Evolutionary conservation across 1,284 basidiomycete genomes (phyloP).

Genomic region (Athelia sp.): DNA sequence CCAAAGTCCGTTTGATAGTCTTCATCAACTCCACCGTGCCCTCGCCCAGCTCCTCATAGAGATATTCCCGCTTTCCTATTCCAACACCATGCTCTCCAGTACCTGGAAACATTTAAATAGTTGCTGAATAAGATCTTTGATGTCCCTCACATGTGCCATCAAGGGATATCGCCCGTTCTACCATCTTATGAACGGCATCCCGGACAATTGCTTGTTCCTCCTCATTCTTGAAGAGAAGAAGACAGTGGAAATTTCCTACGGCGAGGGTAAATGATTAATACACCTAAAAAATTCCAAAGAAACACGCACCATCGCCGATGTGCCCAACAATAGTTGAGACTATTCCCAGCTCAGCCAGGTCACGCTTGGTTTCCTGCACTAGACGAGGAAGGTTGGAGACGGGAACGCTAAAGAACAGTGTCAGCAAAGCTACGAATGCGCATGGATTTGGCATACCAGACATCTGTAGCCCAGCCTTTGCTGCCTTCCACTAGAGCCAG

Average conservation of each 20-base stretch:
- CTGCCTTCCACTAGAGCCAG: slow-evolving; percentile 59
- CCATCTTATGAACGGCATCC: slow-evolving; percentile 62
- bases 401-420: slow-evolving; percentile 59
- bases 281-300: too few relatives aligned
- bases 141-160: slow-evolving; percentile 64
- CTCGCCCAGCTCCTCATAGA: slow-evolving; percentile 70
- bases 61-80: slow-evolving; percentile 71
- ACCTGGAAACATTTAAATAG: slow-evolving; percentile 25
- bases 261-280: too few relatives aligned
- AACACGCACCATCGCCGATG: slow-evolving; percentile 72
- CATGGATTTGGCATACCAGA: slow-evolving; percentile 49
- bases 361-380: slow-evolving; percentile 72
- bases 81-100: slow-evolving; percentile 74
- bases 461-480: slow-evolving; percentile 84
- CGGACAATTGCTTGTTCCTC: slow-evolving; percentile 52
- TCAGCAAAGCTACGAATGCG: neutral
- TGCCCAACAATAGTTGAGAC: slow-evolving; percentile 78
- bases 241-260: slow-evolving; percentile 53
- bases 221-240: slow-evolving; percentile 62
- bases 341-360: slow-evolving; percentile 59
- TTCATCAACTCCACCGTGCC: slow-evolving; percentile 80
- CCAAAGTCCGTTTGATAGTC: slow-evolving; percentile 68
- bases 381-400: slow-evolving; percentile 67
- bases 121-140: neutral
- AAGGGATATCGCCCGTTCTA: slow-evolving; percentile 59